phyloP scores from a whole-genome alignment of 2,329 filamentous ascomycete genomes.

The Blastomyces percursus region DNA sequence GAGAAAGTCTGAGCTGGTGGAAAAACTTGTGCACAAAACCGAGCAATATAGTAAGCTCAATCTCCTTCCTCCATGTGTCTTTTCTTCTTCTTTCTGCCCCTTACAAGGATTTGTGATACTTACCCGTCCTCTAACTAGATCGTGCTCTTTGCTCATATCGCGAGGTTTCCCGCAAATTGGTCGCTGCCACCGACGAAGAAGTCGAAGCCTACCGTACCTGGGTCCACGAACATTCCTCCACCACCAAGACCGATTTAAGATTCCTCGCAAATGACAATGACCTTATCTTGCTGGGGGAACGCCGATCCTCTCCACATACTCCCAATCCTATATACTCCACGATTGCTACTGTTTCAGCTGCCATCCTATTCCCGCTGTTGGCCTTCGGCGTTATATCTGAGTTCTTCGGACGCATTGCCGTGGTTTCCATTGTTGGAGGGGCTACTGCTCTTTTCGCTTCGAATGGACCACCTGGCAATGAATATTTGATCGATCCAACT shows the following conservation, averaged over 20 bases:
- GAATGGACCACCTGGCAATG: slow-evolving; percentile 26
- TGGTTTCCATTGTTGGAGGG: slow-evolving; percentile 44
- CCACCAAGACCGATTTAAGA: slow-evolving; percentile 41
- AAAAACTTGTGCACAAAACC: slow-evolving; percentile 46
- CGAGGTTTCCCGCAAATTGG: slow-evolving; percentile 36
- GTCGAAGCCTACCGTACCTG: slow-evolving; percentile 43
- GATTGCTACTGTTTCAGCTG: slow-evolving; percentile 40
- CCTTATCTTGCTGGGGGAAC: slow-evolving; percentile 23
- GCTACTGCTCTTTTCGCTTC: slow-evolving; percentile 34
- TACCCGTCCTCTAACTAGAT: slow-evolving; percentile 18
- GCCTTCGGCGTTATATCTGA: slow-evolving; percentile 48
- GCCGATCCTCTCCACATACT: slow-evolving; percentile 12
- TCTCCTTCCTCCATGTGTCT: not conserved
- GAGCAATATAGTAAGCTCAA: slow-evolving; percentile 48
- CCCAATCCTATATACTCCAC: slow-evolving; percentile 25
- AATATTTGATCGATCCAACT: slow-evolving; percentile 27
- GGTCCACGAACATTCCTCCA: slow-evolving; percentile 41
- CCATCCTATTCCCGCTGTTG: slow-evolving; percentile 47
- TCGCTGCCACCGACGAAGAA: slow-evolving; percentile 37
- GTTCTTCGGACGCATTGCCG: slow-evolving; percentile 47
- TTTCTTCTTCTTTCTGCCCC: not conserved
- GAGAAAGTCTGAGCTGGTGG: slow-evolving; percentile 44
- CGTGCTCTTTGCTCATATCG: slow-evolving; percentile 37
- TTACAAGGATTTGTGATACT: slow-evolving; percentile 6
- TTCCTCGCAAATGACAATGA: slow-evolving; percentile 45